These are phyloP conservation scores for Trifolium repens DNA, from an alignment of 306 rosid species.

Conservation along the genomic window DNA sequence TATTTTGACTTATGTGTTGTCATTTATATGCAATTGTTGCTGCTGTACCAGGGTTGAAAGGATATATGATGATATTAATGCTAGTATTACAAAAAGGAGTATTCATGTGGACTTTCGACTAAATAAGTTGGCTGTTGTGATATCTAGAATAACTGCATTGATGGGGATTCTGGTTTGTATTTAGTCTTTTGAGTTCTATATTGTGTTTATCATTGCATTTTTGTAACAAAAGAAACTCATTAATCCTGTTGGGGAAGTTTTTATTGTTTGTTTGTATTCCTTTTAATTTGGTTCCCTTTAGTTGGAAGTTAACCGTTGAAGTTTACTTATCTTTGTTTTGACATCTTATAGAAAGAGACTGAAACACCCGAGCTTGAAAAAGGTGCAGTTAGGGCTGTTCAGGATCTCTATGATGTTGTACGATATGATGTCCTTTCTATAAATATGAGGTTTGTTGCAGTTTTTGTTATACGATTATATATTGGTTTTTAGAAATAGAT, in stretches of 20 bases:
- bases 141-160: constrained; percentile 84
- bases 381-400: constrained; percentile 88
- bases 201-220: constrained; percentile 18
- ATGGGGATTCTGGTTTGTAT: constrained; percentile 89
- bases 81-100: constrained; percentile 50
- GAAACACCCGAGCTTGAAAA: constrained; percentile 64
- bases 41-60: constrained; percentile 75
- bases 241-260: neutral
- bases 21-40: constrained; percentile 32
- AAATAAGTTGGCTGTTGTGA: constrained; percentile 76
- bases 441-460: constrained; percentile 69
- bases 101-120: constrained; percentile 58
- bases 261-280: neutral
- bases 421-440: constrained; percentile 65
- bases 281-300: neutral
- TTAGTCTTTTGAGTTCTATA: constrained; percentile 15
- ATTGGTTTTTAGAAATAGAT: constrained; percentile 8
- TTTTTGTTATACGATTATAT: neutral
- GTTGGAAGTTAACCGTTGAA: constrained; percentile 4
- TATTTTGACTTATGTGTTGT: constrained; percentile 28
- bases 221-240: neutral
- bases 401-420: constrained; percentile 91
- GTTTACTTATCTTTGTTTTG: constrained; percentile 27
- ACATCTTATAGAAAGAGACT: constrained; percentile 60
- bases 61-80: constrained; percentile 64